Evolutionary conservation across 768 basidiomycete species (phyloP), one percentile per base, ranked within the genome.

Genomic region (Arthromyces matolae): DNA sequence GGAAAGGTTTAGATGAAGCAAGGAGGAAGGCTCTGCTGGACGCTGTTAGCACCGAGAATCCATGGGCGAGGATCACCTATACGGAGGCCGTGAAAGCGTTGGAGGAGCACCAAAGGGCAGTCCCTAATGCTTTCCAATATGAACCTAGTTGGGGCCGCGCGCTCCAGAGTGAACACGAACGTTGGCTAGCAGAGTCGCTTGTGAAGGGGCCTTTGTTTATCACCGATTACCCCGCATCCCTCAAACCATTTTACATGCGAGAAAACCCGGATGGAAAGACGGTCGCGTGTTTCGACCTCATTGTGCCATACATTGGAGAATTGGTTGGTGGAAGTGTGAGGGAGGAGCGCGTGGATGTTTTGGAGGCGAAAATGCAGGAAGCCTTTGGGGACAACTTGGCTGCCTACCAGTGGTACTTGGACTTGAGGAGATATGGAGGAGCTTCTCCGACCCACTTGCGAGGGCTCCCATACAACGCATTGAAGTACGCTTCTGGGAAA

Each of bases 191-290:
- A 0, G 85, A 87, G 46, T 63, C 67, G 13, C 65, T 86, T 41
- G 68, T 83, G 43, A 62, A 71, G 20, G 86, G 86, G 0, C 95
- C 96, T 1, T 78, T 94, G 2, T 97, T 98, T 63, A 85, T 99
- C 45, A 89, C 84, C 12, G 84, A 95, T 62, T 99, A 98, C 62
- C 95, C 96, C 2, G 66, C 73, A 4, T 42, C 62, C 2, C 64
- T 91, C 52, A 99, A 99, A 66, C 93, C 96, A 7, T 98, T 98
- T 71, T 99, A 99, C 69, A 97, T 98, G 96, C 82, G 89, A 28
- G 63, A 62, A 33, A 91, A 90, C 59, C 19, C 38, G 13, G 50
- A 74, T 32, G 66, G 65, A 35, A 53, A 60, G 51, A 86, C 90
- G 0, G 92, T 91, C 3, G 91, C 86, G n/a, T 98, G 95, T 68